phyloP scores from a whole-genome alignment of 2,329 filamentous ascomycete genomes.

The Cryphonectria japonica region DNA sequence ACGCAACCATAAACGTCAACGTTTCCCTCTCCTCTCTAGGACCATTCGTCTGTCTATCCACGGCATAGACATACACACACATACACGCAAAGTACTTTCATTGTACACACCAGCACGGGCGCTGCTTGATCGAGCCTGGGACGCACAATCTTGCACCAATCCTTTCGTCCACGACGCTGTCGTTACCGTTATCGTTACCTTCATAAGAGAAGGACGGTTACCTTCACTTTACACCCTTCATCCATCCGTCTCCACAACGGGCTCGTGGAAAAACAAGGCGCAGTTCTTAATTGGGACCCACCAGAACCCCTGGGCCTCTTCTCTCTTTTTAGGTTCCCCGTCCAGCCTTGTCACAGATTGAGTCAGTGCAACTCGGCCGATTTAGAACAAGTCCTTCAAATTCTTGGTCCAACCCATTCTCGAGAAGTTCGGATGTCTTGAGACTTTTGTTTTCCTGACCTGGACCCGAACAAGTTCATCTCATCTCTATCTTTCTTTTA shows the following conservation, averaged over 20 bases:
- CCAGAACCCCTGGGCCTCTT: not conserved
- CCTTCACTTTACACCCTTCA: not conserved
- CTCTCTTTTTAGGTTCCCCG: not conserved
- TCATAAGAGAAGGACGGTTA: not conserved
- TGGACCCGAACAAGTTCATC: not conserved
- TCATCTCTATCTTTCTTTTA: not conserved
- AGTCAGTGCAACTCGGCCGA: not conserved
- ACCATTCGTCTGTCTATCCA: not conserved
- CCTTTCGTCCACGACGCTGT: not conserved
- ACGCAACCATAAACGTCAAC: not conserved
- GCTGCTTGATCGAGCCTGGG: not conserved
- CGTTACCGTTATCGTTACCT: not conserved
- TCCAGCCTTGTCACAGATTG: slow-evolving; percentile 12
- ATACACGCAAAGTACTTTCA: no score
- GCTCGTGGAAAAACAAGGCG: not conserved
- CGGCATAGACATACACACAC: not conserved
- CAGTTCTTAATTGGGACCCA: slow-evolving; percentile 1
- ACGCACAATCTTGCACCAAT: not conserved
- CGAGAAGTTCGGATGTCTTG: slow-evolving; percentile 4
- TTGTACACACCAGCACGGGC: not conserved
- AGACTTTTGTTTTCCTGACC: not conserved
- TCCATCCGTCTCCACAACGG: not conserved
- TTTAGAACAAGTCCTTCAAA: not conserved
- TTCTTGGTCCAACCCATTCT: not conserved
- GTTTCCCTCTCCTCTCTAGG: not conserved